phyloP scores from a whole-genome alignment of 2,329 filamentous ascomycete genomes.

The Shiraia sp. region DNA sequence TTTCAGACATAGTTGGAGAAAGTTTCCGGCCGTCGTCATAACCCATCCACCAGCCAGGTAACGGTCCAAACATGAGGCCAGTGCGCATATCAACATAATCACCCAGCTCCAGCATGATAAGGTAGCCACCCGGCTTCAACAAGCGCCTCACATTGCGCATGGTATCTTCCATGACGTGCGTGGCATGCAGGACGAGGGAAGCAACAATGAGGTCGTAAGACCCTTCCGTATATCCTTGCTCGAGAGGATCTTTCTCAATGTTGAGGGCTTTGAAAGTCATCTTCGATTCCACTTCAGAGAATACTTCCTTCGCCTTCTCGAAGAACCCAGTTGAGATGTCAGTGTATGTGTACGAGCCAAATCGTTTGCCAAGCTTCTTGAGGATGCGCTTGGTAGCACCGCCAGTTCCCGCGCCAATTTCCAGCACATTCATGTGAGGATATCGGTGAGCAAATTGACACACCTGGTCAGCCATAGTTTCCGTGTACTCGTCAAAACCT shows the following conservation, averaged over 20 bases:
- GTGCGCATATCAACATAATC: constrained; percentile 3
- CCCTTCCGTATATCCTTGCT: constrained; percentile 13
- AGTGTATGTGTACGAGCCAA: constrained; percentile 8
- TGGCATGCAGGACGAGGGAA: constrained; percentile 18
- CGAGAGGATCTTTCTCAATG: constrained; percentile 4
- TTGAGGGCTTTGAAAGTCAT: constrained; percentile 14
- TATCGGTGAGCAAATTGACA: constrained; percentile 3
- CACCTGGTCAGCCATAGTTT: neutral
- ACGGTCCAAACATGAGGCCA: constrained; percentile 36
- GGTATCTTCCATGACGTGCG: constrained; percentile 6
- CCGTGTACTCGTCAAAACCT: neutral
- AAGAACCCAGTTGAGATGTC: constrained; percentile 13
- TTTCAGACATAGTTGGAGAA: neutral
- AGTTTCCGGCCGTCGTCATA: constrained; percentile 8
- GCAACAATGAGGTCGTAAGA: constrained; percentile 24
- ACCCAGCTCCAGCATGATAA: constrained; percentile 39
- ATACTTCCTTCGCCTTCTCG: constrained; percentile 2
- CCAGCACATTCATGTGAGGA: constrained; percentile 11
- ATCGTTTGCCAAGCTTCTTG: neutral
- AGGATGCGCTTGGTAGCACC: neutral
- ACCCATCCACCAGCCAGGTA: constrained; percentile 48
- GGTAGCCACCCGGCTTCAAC: constrained; percentile 47
- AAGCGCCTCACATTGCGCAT: constrained; percentile 16
- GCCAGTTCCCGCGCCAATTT: constrained; percentile 11
- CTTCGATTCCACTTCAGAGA: constrained; percentile 2